Percentiles rank a stretch among this genome's conserved stretches.
Evolutionary conservation across 768 basidiomycete species (phyloP).

Genomic region (Lepiota brunneoincarnata): DNA sequence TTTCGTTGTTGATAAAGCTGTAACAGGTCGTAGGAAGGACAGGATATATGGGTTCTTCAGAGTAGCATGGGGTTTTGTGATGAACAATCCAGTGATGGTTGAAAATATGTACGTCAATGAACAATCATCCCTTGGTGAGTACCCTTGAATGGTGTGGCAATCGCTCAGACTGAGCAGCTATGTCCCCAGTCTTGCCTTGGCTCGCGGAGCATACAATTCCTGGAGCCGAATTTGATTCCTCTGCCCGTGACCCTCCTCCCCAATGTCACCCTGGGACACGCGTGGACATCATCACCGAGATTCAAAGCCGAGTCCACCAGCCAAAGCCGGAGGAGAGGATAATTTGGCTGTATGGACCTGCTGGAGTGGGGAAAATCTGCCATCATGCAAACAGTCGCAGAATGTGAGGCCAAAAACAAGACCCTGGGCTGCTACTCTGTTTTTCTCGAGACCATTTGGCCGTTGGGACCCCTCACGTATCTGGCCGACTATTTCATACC

Average conservation of each 20-base stretch:
- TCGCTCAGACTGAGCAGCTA: no score
- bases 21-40: no score
- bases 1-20: no score
- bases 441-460: neutral
- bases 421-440: neutral
- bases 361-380: constrained; percentile 18
- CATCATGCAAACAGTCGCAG: constrained; percentile 13
- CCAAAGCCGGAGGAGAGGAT: neutral
- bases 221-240: constrained; percentile 4
- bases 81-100: no score
- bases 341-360: constrained; percentile 12
- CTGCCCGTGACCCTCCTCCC: constrained; percentile 6
- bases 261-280: constrained; percentile 14
- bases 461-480: neutral
- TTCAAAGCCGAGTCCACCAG: neutral
- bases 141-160: no score
- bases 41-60: no score
- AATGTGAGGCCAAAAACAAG: neutral
- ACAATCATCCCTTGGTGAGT: no score
- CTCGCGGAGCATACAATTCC: neutral
- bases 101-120: no score
- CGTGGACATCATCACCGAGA: neutral
- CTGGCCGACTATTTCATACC: neutral
- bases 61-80: no score
- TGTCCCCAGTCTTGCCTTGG: neutral